phyloP scores from a whole-genome alignment of 2,329 filamentous ascomycete genomes.

The Phialophora tarda region DNA sequence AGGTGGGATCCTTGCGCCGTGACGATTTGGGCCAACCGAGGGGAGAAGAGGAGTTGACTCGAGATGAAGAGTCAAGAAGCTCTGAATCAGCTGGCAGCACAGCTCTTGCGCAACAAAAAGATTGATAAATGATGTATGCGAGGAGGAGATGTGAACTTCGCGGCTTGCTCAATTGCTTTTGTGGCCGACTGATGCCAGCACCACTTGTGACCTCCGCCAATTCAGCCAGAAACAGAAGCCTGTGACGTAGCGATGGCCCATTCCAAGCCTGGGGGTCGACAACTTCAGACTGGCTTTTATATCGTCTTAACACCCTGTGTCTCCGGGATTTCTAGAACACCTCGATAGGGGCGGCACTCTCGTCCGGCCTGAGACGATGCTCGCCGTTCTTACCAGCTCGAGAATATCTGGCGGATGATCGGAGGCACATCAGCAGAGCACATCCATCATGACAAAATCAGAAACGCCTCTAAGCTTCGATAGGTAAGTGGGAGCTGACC shows the following conservation, averaged over 20 bases:
- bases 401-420: slow-evolving; percentile 25
- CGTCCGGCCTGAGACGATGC: slow-evolving; percentile 8
- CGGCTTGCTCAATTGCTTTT: background rate
- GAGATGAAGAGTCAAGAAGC: slow-evolving; percentile 12
- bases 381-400: slow-evolving; percentile 20
- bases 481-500: slow-evolving; percentile 12
- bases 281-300: background rate
- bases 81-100: slow-evolving; percentile 7
- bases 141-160: slow-evolving; percentile 4
- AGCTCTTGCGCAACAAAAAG: background rate
- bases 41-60: slow-evolving; percentile 2
- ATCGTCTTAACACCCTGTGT: slow-evolving; percentile 3
- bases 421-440: slow-evolving; percentile 17
- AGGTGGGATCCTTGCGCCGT: slow-evolving; percentile 13
- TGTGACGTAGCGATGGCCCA: slow-evolving; percentile 16
- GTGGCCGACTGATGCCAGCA: slow-evolving; percentile 11
- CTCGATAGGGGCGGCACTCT: slow-evolving; percentile 11
- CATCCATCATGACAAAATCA: background rate
- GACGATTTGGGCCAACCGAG: slow-evolving; percentile 15
- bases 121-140: background rate
- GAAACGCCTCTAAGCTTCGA: background rate
- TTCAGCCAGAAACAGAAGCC: slow-evolving; percentile 4
- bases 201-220: slow-evolving; percentile 9
- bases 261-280: slow-evolving; percentile 3
- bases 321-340: slow-evolving; percentile 14